Evolutionary conservation across 2,329 filamentous ascomycete species (phyloP).

Genomic region (Chalara sp.): DNA sequence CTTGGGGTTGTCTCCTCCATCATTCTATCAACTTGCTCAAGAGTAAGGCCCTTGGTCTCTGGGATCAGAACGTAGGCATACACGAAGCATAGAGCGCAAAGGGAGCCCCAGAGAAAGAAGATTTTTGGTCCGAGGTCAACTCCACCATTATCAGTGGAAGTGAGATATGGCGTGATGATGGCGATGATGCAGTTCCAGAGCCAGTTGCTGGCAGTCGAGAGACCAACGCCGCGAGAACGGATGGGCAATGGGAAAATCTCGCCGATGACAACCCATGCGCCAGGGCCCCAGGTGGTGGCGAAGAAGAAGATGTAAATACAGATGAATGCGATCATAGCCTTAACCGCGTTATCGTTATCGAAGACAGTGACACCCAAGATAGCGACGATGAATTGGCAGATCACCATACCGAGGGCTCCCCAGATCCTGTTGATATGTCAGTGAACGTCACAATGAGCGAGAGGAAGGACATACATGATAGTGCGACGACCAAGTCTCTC

Average conservation of each 20-base stretch:
- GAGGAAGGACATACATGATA: not conserved
- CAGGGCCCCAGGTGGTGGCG: not conserved
- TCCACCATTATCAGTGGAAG: slow-evolving; percentile 34
- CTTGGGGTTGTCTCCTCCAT: slow-evolving; percentile 36
- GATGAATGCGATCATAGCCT: not conserved
- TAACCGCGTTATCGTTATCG: not conserved
- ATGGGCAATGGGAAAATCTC: not conserved
- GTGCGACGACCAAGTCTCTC: not conserved
- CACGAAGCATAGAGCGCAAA: slow-evolving; percentile 43
- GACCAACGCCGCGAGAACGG: not conserved
- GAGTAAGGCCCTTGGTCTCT: slow-evolving; percentile 65
- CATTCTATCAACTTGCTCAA: slow-evolving; percentile 65
- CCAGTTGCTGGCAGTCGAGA: not conserved
- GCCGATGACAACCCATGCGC: not conserved
- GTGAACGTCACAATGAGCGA: not conserved
- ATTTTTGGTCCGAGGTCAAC: slow-evolving; percentile 26
- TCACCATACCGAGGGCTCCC: slow-evolving; percentile 74
- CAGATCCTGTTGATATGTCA: slow-evolving; percentile 48
- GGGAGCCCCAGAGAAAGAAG: slow-evolving; percentile 52
- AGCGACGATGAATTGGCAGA: slow-evolving; percentile 82
- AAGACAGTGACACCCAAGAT: slow-evolving; percentile 38
- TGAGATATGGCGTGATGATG: not conserved
- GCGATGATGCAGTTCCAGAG: not conserved
- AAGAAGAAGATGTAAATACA: not conserved
- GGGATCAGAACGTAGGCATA: slow-evolving; percentile 50